Base-by-base conservation (phyloP, 257 asterid species). In the Knoxia roxburghii region DNA sequence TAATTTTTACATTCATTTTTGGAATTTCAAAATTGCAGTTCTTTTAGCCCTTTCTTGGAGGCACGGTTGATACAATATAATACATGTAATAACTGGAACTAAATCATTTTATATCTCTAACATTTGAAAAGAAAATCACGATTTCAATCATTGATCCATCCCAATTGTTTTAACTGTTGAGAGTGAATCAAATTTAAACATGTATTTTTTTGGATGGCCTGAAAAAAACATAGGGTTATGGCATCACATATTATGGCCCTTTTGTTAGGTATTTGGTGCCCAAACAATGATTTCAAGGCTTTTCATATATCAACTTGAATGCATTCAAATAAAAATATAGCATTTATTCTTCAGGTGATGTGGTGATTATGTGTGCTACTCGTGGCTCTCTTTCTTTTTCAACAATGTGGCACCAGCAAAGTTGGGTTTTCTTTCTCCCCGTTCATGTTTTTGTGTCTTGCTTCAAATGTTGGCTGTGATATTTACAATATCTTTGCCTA, bases 391-490 rank as follows among this genome's bases (percentile, higher is more conserved):
- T 71, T 76, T 33, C 21, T 24, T 3, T 61, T 66, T 26, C 80
- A 76, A 26, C 49, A 53, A 3, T 29, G 51, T 33, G 78, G 78
- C 1, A 74, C 78, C 7, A 64, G 55, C 43, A 75, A 70, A 65
- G 75, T 75, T 10, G 55, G 79, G 12, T 26, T 14, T 64, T 15
- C 62, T 0, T 75, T 75, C 33, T 71, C 79, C 7, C 80, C 80
- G 17, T 30, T 76, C 12, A 66, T 76, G 67, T 33, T 52, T 20
- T 23, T 71, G 33, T 71, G 76, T 76, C 68, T 76, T 37, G 6
- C 15, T 27, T 4, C 73, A 10, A 76, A 69, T 29, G 76, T 37
- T 46, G 0, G 14, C 7, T 58, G 55, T 32, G 80, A 76, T 6
- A 14, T 70, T 26, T 76, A 76, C 61, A 76, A 76, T 18, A 65